Evolutionary conservation across 2,329 filamentous ascomycete genomes (phyloP).

Genomic region (Aureobasidium sp.): DNA sequence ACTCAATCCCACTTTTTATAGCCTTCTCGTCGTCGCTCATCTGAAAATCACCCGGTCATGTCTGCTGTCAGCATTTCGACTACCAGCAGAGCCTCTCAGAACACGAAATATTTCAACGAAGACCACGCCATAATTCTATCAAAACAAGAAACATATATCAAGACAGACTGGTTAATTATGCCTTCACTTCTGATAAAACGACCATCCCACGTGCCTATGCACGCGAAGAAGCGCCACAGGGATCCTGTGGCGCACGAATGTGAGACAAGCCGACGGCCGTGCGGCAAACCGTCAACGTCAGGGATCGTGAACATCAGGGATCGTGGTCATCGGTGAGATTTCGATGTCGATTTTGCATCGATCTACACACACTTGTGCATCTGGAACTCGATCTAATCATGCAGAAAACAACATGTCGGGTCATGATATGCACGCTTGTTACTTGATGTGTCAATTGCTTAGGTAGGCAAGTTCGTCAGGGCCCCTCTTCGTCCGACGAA

Average conservation of each 20-base stretch:
- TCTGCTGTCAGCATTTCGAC: too few species aligned
- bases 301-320: constrained; percentile 2
- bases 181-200: too few species aligned
- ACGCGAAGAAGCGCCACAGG: background rate
- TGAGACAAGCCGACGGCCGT: constrained; percentile 4
- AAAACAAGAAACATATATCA: too few species aligned
- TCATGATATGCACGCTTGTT: background rate
- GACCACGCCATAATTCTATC: too few species aligned
- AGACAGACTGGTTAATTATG: too few species aligned
- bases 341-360: background rate
- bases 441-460: constrained; percentile 1
- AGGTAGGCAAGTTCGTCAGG: constrained; percentile 1
- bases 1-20: too few species aligned
- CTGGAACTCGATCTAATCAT: background rate
- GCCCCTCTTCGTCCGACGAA: background rate
- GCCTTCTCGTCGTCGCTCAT: too few species aligned
- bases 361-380: background rate
- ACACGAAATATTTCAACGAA: too few species aligned
- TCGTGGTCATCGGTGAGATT: constrained; percentile 9
- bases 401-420: background rate
- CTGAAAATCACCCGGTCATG: too few species aligned
- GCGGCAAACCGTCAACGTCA: too few species aligned
- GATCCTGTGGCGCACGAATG: background rate
- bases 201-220: background rate
- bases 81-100: too few species aligned